Evolutionary conservation across 345 rosid genomes (phyloP).

Genomic region (Sisymbrium altissimum): DNA sequence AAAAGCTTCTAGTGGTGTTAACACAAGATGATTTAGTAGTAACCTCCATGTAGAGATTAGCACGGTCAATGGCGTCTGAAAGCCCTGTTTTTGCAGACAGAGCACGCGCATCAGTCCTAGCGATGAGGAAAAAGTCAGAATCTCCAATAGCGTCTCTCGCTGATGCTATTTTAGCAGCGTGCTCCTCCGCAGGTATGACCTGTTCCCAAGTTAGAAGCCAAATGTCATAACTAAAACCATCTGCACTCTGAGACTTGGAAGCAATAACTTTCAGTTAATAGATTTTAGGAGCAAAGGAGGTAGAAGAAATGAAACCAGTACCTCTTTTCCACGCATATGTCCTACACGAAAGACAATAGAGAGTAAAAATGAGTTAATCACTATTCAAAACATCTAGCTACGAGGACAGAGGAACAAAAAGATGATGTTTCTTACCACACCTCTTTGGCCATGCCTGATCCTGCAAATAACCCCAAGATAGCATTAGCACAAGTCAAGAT

Average conservation of each 20-base stretch:
- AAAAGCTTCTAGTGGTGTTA: background rate
- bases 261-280: background rate
- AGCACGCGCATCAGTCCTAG: constrained; percentile 50
- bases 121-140: constrained; percentile 53
- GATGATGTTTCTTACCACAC: constrained; percentile 39
- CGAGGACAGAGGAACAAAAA: background rate
- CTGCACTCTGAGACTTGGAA: background rate
- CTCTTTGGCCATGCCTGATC: constrained; percentile 68
- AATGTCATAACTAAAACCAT: background rate
- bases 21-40: background rate
- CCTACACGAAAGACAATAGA: constrained; percentile 29
- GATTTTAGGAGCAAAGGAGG: background rate
- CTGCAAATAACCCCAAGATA: constrained; percentile 22
- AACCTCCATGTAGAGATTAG: constrained; percentile 53
- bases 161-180: constrained; percentile 53
- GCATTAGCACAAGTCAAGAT: constrained; percentile 4
- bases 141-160: constrained; percentile 54
- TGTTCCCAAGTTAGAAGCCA: constrained; percentile 19
- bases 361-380: background rate
- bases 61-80: constrained; percentile 53
- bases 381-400: background rate
- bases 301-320: constrained; percentile 11
- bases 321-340: constrained; percentile 61
- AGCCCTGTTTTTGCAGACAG: constrained; percentile 47
- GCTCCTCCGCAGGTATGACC: constrained; percentile 56